These are phyloP conservation scores for Galerina sulciceps DNA, from an alignment of 768 basidiomycete species.

Conservation along the genomic window DNA sequence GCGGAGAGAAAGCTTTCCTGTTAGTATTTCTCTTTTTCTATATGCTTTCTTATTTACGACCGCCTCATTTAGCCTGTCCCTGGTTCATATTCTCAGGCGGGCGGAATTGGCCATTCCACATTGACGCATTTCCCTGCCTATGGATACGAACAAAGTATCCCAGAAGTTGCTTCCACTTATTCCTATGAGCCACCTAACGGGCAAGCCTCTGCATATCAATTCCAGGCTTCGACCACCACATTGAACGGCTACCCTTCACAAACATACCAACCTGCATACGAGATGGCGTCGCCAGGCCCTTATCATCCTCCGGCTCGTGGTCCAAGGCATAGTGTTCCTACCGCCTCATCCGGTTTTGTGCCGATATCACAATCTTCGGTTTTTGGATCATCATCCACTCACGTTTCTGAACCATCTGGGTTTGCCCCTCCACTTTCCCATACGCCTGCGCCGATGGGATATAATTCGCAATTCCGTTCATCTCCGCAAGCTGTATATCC, in stretches of 20 bases:
- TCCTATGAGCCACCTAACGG: constrained; percentile 47
- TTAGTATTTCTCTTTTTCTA: constrained; percentile 26
- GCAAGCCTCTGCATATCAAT: constrained; percentile 30
- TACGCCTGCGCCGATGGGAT: constrained; percentile 39
- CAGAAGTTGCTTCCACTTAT: constrained; percentile 35
- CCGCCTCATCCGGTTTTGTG: constrained; percentile 71
- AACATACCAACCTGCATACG: constrained; percentile 44
- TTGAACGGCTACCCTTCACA: constrained; percentile 33
- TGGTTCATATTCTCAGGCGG: constrained; percentile 41
- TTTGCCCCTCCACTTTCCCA: constrained; percentile 47
- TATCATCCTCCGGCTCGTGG: constrained; percentile 47
- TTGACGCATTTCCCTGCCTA: constrained; percentile 35
- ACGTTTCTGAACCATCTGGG: constrained; percentile 38
- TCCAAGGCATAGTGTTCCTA: constrained; percentile 70
- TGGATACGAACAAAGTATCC: constrained; percentile 42
- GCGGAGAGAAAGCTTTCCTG: constrained; percentile 64
- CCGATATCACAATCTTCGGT: constrained; percentile 50
- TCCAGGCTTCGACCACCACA: constrained; percentile 28
- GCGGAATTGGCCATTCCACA: constrained; percentile 30
- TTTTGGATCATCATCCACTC: constrained; percentile 38
- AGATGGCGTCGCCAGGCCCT: constrained; percentile 34
- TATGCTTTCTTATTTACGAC: background rate
- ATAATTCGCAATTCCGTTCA: constrained; percentile 40
- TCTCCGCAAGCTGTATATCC: constrained; percentile 29
- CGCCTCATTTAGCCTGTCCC: constrained; percentile 34